Evolutionary conservation across 495 filamentous ascomycete species (phyloP), one percentile per base, ranked within the genome.

Genomic region (Penicillium canescens): DNA sequence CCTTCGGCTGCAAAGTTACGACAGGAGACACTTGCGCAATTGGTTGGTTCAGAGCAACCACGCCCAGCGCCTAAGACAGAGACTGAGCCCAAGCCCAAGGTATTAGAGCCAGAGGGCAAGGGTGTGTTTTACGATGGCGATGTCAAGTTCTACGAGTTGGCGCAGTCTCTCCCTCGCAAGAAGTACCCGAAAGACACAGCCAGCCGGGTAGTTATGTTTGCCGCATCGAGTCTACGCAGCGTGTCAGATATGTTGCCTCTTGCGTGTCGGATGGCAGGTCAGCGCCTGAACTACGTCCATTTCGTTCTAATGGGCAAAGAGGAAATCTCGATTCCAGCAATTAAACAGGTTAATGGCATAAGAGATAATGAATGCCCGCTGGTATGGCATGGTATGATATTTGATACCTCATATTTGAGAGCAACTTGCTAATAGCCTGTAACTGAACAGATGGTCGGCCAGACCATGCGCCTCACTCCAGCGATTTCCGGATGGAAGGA

Each of bases 261-360:
- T 6, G 81, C 81, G 13, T 84, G 81, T 64, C 70, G 73, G 31
- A 83, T 83, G 80, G 74, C 72, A 16, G 52, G 54, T 38, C 62
- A 69, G 55, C 63, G 69, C 12, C 40, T 67, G 43, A 82, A 78
- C 55, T 60, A 71, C 44, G 79, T 84, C 13, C 81, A 84, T 62
- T 77, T 84, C 53, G 73, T 76, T 20, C 36, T 84, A 2, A 75
- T 81, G 75, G 80, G 81, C 33, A 70, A 78, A 49, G 80, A 83
- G 28, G 71, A 77, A 39, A 68, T 84, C 45, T 73, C 76, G 0
- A 75, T 84, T 47, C 68, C 75, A 34, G 75, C 74, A 23, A 75
- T 84, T 35, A 72, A 73, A 57, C 57, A 62, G 13, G 66, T 84
- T 6, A 84, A 83, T 61, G 76, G 75, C 1, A 62, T 81, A 18